phyloP scores from a whole-genome alignment of 1,284 basidiomycete species.

The Leccinum pallidistipes region DNA sequence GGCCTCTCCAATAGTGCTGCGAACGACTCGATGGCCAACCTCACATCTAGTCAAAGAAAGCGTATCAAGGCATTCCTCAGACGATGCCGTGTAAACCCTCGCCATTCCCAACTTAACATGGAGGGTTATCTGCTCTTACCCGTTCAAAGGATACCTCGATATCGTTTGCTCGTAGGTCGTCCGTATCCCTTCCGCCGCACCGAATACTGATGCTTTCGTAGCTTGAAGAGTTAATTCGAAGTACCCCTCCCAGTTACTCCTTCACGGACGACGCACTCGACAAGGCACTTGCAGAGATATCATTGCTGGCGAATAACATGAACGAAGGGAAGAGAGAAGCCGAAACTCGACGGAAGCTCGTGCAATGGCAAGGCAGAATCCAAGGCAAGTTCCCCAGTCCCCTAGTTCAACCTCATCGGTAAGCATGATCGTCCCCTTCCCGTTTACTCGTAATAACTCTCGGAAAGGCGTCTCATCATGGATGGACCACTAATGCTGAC shows the following conservation, averaged over 20 bases:
- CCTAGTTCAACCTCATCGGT: slow-evolving; percentile 96
- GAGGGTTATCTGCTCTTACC: slow-evolving; percentile 95
- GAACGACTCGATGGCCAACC: slow-evolving; percentile 43
- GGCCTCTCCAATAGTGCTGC: slow-evolving; percentile 48
- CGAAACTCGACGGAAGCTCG: slow-evolving; percentile 85
- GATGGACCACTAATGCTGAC: slow-evolving; percentile 83
- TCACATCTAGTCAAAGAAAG: slow-evolving; percentile 77
- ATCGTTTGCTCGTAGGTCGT: slow-evolving; percentile 78
- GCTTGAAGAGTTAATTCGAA: slow-evolving; percentile 83
- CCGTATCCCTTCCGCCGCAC: neutral
- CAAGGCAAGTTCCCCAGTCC: slow-evolving; percentile 91
- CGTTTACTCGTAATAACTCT: slow-evolving; percentile 11
- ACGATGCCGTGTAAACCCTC: slow-evolving; percentile 79
- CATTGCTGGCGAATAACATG: slow-evolving; percentile 88
- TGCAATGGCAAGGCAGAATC: slow-evolving; percentile 92
- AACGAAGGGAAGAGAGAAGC: slow-evolving; percentile 96
- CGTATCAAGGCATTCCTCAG: slow-evolving; percentile 87
- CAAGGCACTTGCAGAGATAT: slow-evolving; percentile 82
- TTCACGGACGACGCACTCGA: slow-evolving; percentile 82
- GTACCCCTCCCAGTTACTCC: slow-evolving; percentile 76
- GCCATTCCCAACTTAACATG: slow-evolving; percentile 95
- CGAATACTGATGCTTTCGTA: slow-evolving; percentile 34
- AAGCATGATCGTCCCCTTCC: slow-evolving; percentile 23
- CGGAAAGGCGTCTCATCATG: slow-evolving; percentile 78
- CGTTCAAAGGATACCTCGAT: slow-evolving; percentile 95